phyloP scores from a whole-genome alignment of 768 basidiomycete species.

The Paxillus involutus region DNA sequence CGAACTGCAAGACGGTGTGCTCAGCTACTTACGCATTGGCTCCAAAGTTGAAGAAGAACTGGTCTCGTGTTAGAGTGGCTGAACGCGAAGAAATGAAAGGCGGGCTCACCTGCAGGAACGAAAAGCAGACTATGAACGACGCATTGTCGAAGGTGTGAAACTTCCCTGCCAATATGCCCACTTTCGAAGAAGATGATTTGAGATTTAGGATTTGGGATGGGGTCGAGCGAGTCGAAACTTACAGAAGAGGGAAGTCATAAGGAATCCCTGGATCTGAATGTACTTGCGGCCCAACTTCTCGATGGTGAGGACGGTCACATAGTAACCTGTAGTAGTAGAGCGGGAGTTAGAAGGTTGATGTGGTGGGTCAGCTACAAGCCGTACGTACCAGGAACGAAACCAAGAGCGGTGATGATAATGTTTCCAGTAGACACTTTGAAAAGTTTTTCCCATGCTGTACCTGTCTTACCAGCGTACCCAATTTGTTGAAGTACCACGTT shows the following conservation, averaged over 20 bases:
- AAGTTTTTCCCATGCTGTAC: conserved; percentile 61
- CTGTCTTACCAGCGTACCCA: conserved; percentile 58
- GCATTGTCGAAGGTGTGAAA: conserved; percentile 56
- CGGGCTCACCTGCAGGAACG: conserved; percentile 54
- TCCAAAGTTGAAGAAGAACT: conserved; percentile 85
- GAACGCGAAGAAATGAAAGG: background rate
- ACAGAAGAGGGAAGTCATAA: conserved; percentile 69
- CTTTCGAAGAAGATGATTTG: conserved; percentile 28
- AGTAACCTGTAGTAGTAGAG: conserved; percentile 51
- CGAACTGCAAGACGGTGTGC: background rate
- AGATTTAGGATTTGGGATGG: conserved; percentile 2
- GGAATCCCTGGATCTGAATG: conserved; percentile 77
- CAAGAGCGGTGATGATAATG: conserved; percentile 71
- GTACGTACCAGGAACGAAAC: conserved; percentile 76
- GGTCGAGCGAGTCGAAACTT: conserved; percentile 10
- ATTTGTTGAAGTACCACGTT: conserved; percentile 76
- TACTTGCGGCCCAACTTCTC: conserved; percentile 73
- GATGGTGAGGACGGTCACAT: conserved; percentile 63
- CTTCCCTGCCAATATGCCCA: conserved; percentile 67
- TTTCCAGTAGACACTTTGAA: conserved; percentile 68
- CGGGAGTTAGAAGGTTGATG: background rate
- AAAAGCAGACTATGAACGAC: conserved; percentile 71
- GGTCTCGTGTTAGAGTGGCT: conserved; percentile 1
- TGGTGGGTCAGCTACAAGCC: background rate
- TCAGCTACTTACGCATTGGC: conserved; percentile 54